Conservation (phyloP, 1,139 yeast species). For the Debaryomyces udenii region DNA sequence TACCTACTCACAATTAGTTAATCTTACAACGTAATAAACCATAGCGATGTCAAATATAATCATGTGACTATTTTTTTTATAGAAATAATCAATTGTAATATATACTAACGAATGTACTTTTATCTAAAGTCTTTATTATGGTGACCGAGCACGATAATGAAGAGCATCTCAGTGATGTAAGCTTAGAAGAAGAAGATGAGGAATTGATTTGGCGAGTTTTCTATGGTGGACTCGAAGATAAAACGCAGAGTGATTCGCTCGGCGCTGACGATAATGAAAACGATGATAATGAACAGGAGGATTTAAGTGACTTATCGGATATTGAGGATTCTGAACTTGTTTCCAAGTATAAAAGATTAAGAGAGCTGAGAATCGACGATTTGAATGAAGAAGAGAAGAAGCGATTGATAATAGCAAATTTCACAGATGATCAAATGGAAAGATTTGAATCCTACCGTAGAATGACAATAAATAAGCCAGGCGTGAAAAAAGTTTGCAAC, state of each 20-base stretch:
- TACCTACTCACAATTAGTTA: too few species aligned
- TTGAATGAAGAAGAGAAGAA: conserved; percentile 55
- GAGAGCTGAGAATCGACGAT: conserved; percentile 24
- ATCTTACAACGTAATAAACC: too few species aligned
- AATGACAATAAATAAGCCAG: conserved; percentile 76
- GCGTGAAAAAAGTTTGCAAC: conserved; percentile 80
- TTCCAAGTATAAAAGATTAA: conserved; percentile 32
- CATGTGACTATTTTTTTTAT: too few species aligned
- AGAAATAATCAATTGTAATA: too few species aligned
- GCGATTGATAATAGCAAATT: conserved; percentile 67
- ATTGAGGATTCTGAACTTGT: conserved; percentile 43
- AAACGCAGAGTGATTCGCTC: conserved; percentile 1
- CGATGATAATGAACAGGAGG: conserved; percentile 17
- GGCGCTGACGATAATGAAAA: conserved; percentile 5
- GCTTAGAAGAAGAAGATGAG: conserved; percentile 52
- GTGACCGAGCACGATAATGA: conserved; percentile 15
- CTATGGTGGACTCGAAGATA: conserved; percentile 31
- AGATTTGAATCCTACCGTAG: conserved; percentile 87
- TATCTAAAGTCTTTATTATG: background rate
- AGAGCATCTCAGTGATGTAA: conserved; percentile 38
- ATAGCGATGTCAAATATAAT: too few species aligned
- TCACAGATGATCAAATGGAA: conserved; percentile 83
- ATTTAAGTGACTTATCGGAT: conserved; percentile 34
- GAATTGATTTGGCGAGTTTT: conserved; percentile 50
- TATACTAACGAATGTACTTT: too few species aligned